These are phyloP conservation scores for Trifolium fragiferum DNA, from an alignment of 306 rosid species.

Conservation along the genomic window DNA sequence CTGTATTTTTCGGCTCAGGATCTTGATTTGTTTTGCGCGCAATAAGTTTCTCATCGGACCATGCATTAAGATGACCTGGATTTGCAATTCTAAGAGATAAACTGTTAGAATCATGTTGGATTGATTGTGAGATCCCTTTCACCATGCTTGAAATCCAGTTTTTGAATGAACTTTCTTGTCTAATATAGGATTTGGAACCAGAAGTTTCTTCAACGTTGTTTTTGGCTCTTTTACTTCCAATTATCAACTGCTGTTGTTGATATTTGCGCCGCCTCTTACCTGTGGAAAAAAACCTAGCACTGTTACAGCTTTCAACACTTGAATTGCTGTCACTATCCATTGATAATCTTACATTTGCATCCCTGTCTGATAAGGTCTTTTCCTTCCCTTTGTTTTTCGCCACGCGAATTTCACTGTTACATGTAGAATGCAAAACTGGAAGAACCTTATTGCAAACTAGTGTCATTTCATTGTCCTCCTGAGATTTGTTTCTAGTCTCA, in stretches of 20 bases:
- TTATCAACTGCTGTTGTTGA: constrained; percentile 62
- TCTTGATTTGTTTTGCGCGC: constrained; percentile 48
- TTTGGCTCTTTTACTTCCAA: constrained; percentile 62
- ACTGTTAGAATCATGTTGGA: constrained; percentile 51
- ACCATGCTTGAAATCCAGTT: constrained; percentile 88
- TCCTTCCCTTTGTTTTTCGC: constrained; percentile 70
- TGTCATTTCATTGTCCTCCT: constrained; percentile 42
- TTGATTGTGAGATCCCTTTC: constrained; percentile 68
- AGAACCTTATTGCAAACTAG: constrained; percentile 38
- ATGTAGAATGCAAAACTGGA: constrained; percentile 52
- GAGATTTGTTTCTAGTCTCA: constrained; percentile 41
- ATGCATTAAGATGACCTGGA: constrained; percentile 44
- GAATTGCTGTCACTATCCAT: constrained; percentile 66
- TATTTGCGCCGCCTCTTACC: constrained; percentile 62
- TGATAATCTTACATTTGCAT: constrained; percentile 49
- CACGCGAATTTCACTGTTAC: constrained; percentile 48
- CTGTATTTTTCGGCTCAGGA: constrained; percentile 48
- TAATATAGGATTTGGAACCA: constrained; percentile 49
- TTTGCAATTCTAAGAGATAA: constrained; percentile 52
- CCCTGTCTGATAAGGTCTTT: constrained; percentile 62
- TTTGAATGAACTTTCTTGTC: constrained; percentile 82
- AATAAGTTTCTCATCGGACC: constrained; percentile 44
- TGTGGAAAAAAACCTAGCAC: constrained; percentile 49
- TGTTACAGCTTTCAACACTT: constrained; percentile 89
- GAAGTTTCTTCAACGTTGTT: constrained; percentile 53